Percentiles rank a stretch among this genome's conserved stretches.
These are phyloP conservation scores for Aspergillus brasiliensis DNA, from an alignment of 2,329 filamentous ascomycete species.

Conservation along the genomic window DNA sequence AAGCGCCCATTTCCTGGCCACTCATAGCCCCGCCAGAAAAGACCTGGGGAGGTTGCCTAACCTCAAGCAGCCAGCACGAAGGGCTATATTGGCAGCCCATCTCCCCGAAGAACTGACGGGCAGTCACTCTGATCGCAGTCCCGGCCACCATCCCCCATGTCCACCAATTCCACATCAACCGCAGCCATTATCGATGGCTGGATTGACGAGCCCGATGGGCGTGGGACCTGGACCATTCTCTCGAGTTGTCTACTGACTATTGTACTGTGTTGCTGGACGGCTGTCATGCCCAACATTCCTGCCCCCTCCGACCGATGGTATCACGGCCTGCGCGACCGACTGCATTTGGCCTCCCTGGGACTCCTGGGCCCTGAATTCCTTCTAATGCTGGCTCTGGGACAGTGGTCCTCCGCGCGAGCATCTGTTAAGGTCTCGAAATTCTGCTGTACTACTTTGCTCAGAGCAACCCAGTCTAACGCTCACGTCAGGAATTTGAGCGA, in stretches of 20 bases:
- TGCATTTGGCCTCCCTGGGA: neutral
- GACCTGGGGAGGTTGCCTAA: neutral
- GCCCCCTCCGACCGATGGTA: neutral
- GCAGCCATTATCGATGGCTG: neutral
- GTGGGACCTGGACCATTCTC: neutral
- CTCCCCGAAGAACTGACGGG: neutral
- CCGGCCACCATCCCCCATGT: neutral
- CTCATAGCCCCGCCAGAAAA: too few species aligned
- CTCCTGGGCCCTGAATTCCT: constrained; percentile 1
- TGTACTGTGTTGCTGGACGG: neutral
- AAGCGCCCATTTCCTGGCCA: neutral
- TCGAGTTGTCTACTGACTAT: neutral
- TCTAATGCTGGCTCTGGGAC: constrained; percentile 1
- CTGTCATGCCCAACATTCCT: constrained; percentile 1
- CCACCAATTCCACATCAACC: neutral
- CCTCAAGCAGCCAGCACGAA: neutral
- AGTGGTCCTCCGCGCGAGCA: constrained; percentile 1
- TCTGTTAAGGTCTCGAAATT: neutral
- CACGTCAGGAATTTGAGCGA: neutral
- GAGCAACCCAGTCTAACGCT: neutral
- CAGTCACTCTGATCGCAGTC: neutral
- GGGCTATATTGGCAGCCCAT: neutral
- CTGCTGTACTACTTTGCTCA: too few species aligned
- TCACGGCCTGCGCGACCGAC: constrained; percentile 1
- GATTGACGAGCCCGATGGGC: neutral